Evolutionary conservation across 805 yeast genomes (phyloP).

Genomic region (Pichia thaimueangensis): DNA sequence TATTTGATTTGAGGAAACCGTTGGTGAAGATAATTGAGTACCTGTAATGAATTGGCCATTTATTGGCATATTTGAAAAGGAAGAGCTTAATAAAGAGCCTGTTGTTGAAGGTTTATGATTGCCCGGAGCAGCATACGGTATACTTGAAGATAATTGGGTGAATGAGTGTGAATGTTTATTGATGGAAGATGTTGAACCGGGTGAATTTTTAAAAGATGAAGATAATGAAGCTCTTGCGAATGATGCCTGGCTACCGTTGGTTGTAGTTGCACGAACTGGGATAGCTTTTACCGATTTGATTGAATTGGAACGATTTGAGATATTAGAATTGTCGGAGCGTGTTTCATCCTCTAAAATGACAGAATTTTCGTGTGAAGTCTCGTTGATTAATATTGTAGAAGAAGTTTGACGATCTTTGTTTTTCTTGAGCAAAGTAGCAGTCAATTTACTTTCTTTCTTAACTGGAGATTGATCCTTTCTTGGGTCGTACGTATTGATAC

Average conservation of each 20-base stretch:
- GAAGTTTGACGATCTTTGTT: slow-evolving; percentile 1
- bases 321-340: neutral
- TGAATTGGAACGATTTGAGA: too few relatives aligned
- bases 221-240: too few relatives aligned
- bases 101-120: slow-evolving; percentile 33
- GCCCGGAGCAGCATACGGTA: slow-evolving; percentile 71
- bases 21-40: slow-evolving; percentile 66
- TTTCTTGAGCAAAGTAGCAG: neutral
- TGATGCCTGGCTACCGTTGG: too few relatives aligned
- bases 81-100: slow-evolving; percentile 21
- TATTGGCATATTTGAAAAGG: slow-evolving; percentile 36
- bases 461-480: slow-evolving; percentile 1
- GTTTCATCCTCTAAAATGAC: too few relatives aligned
- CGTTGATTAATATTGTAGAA: slow-evolving; percentile 2
- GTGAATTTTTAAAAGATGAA: slow-evolving; percentile 7
- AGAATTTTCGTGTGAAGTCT: neutral
- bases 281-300: slow-evolving; percentile 1
- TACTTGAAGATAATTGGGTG: slow-evolving; percentile 48
- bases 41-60: slow-evolving; percentile 56
- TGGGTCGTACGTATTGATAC: slow-evolving; percentile 11
- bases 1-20: slow-evolving; percentile 51
- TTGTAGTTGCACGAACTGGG: slow-evolving; percentile 1
- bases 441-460: neutral
- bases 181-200: slow-evolving; percentile 5
- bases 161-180: slow-evolving; percentile 22